Base-by-base conservation (phyloP, 2,329 filamentous ascomycete species). In the Claviceps paspali region DNA sequence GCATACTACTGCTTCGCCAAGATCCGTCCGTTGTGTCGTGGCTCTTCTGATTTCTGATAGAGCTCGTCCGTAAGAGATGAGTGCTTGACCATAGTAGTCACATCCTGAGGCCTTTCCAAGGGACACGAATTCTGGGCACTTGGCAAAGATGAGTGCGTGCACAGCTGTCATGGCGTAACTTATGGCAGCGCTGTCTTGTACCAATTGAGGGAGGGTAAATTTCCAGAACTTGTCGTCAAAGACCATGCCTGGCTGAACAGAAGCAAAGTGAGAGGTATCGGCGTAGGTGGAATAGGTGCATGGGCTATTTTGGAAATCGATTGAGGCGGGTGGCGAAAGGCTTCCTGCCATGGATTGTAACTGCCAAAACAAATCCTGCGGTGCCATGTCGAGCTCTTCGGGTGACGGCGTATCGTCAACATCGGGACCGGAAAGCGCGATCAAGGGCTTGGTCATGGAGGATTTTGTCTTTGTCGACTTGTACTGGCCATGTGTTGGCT, bases 81-180 rank as follows among this genome's bases (percentile, higher is more conserved):
- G 37, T 5, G 58, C 58, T 14, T 45, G 39, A 7, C 50, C 48
- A 43, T 59, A 60, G 29, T 52, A 47, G 8, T 48, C 39, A 36
- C 39, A 17, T n/a, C 42, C 29, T 22, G 39, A 11, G 14, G 36
- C 35, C 35, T 28, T 26, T 38, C 34, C 15, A 33, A 45, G 12
- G 35, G 38, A 24, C 23, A 34, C 18, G 15, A n/a, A 11, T 31
- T 37, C 22, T 18, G 50, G 42, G 19, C 37, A 33, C 22, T 49
- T 53, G 15, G 50, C 49, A 9, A 55, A 51, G 15, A 52, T 42
- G 21, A 55, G 48, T 5, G 53, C 53, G 15, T 59, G 59, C 10
- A 61, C 49, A 6, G 59, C 60, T 23, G 60, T 48, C 39, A 53
- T 55, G 14, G 60, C 59, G 32, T 55, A 55, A 6, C 52, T 51